Base-by-base conservation (phyloP, 2,329 filamentous ascomycete species). In the Fusarium succisae region DNA sequence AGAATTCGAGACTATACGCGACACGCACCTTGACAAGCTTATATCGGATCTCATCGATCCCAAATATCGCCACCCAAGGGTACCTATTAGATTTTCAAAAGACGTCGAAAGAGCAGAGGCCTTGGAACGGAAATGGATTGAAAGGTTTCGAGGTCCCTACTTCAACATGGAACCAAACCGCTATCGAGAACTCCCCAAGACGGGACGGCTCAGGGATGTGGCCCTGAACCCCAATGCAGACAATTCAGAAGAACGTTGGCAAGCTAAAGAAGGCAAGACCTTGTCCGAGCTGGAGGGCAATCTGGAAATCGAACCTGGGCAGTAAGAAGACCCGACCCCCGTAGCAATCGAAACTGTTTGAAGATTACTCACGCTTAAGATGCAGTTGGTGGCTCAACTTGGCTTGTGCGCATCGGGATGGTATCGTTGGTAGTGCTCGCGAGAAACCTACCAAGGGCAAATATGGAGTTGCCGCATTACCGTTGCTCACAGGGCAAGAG, bases 371-470 rank as follows among this genome's bases (percentile, higher is more conserved):
- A 79, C 80, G 58, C 81, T 50, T 13, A 18, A 51, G 35, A 14
- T n/a, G 15, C 61, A 90, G 89, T 63, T 91, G 87, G 89, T 91
- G 88, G 87, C 78, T 89, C 24, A 88, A 89, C 60, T 81, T 90
- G 38, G 85, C 87, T 41, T 90, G 88, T 72, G 89, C 87, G 5
- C 82, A 86, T 66, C 84, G 87, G 35, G 89, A 91, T 73, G 88
- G 89, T 26, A 87, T 90, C 24, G 84, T 89, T 14, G 82, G 80
- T 13, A 84, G 80, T 59, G 82, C 83, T 18, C 72, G 79, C 7
- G 86, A 89, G 70, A 83, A 72, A 20, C 82, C 86, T 1, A 87
- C 87, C 15, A 85, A 81, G 64, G 85, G 85, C 12, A 80, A 80
- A 43, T 87, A 87, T 68, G 84, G 84, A 14, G 80, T 85, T 53